Percentiles rank a stretch among this genome's conserved stretches.
Conservation (phyloP, 2,329 filamentous ascomycete species). For the Colletotrichum sp. region DNA sequence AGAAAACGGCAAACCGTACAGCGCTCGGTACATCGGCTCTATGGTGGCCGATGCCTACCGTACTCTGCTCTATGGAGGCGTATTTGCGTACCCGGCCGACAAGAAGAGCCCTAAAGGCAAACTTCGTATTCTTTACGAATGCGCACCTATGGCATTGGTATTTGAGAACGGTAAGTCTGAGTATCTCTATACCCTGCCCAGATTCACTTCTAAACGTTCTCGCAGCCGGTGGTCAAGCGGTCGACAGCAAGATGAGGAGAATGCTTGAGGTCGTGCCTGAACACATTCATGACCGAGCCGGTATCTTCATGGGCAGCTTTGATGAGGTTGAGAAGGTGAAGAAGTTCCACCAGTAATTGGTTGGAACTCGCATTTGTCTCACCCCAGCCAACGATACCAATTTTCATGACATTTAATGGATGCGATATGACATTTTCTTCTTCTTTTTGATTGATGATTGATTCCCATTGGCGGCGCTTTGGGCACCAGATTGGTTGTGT, state of each 20-base stretch:
- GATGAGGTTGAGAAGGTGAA: constrained; percentile 98
- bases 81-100: constrained; percentile 97
- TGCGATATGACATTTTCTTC: neutral
- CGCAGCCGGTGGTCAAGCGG: constrained; percentile 85
- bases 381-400: neutral
- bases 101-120: constrained; percentile 99
- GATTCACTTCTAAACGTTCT: constrained; percentile 20
- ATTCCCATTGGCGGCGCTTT: constrained; percentile 26
- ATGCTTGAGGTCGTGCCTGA: constrained; percentile 91
- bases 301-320: constrained; percentile 94
- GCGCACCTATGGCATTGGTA: constrained; percentile 97
- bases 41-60: constrained; percentile 99
- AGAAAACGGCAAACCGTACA: constrained; percentile 85
- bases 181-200: constrained; percentile 23
- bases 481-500: neutral
- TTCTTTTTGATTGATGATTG: constrained; percentile 22
- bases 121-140: constrained; percentile 96
- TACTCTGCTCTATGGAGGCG: constrained; percentile 91
- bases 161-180: constrained; percentile 88
- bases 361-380: neutral
- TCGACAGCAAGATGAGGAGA: constrained; percentile 88
- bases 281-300: constrained; percentile 92
- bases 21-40: constrained; percentile 91
- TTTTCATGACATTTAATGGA: neutral
- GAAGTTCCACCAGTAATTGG: constrained; percentile 67